Percentiles rank a stretch among this genome's conserved stretches.
These are phyloP conservation scores for Microcyclospora tardicrescens DNA, from an alignment of 2,329 filamentous ascomycete genomes.

Conservation along the genomic window DNA sequence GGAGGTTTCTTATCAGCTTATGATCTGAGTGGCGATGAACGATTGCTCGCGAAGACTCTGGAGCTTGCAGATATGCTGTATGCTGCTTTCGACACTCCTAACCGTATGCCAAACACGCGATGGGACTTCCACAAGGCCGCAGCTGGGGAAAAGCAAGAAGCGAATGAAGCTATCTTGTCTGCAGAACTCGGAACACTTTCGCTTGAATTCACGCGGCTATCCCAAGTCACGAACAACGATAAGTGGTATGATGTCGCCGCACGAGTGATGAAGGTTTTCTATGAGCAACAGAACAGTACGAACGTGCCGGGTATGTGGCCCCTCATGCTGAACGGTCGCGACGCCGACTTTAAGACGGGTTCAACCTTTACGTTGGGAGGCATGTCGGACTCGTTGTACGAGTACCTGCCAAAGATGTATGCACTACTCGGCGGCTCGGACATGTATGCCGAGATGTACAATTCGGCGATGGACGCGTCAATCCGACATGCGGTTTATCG, in stretches of 20 bases:
- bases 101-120: conserved; percentile 33
- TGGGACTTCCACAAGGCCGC: conserved; percentile 30
- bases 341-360: conserved; percentile 29
- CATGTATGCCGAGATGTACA: conserved; percentile 43
- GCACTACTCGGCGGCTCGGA: conserved; percentile 34
- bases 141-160: conserved; percentile 26
- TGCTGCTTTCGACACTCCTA: conserved; percentile 35
- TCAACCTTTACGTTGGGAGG: conserved; percentile 24
- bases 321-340: conserved; percentile 29
- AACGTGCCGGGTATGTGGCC: conserved; percentile 37
- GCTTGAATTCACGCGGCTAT: conserved; percentile 37
- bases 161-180: conserved; percentile 29
- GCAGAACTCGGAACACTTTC: conserved; percentile 36
- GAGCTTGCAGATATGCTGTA: conserved; percentile 33
- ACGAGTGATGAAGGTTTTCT: conserved; percentile 30
- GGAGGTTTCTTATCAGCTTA: conserved; percentile 26
- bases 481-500: conserved; percentile 35
- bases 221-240: conserved; percentile 31
- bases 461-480: conserved; percentile 33
- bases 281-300: conserved; percentile 30
- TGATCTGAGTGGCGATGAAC: conserved; percentile 23
- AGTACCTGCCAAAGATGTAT: conserved; percentile 36
- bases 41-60: conserved; percentile 23
- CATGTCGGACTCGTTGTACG: conserved; percentile 26
- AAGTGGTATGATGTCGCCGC: conserved; percentile 36